Evolutionary conservation across 371 early-diverging fungal species (phyloP).

Genomic region (Rhizopus delemar): DNA sequence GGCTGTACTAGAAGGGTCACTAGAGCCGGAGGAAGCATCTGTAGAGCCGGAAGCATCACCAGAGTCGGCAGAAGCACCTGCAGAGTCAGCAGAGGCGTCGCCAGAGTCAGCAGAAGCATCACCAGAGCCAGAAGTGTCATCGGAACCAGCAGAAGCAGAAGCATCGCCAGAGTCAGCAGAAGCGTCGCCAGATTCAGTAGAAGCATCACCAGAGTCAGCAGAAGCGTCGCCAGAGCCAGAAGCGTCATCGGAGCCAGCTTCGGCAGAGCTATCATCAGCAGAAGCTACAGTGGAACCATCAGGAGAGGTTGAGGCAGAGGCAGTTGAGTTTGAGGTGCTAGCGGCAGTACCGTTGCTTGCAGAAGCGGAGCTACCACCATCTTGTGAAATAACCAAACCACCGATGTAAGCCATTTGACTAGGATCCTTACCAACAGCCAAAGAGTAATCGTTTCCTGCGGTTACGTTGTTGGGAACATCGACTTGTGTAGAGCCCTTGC

Average conservation of each 20-base stretch:
- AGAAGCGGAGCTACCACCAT: conserved; percentile 11
- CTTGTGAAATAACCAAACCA: conserved; percentile 26
- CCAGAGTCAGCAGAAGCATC: conserved; percentile 11
- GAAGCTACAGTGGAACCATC: conserved; percentile 16
- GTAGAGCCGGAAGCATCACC: no score
- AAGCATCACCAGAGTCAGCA: conserved; percentile 12
- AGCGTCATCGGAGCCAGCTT: conserved; percentile 17
- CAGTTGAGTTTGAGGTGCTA: not conserved
- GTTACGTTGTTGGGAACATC: conserved; percentile 42
- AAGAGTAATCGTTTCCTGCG: conserved; percentile 39
- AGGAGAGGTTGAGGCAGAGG: conserved; percentile 23
- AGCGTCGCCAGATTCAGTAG: not conserved
- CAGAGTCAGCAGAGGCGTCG: conserved; percentile 18
- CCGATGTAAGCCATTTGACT: conserved; percentile 46
- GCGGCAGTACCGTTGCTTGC: not conserved
- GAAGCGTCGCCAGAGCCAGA: conserved; percentile 19
- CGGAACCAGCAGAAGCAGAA: conserved; percentile 21
- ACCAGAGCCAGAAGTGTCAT: conserved; percentile 9
- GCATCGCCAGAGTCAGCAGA: conserved; percentile 22
- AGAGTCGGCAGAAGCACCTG: conserved; percentile 23
- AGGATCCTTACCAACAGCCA: conserved; percentile 38
- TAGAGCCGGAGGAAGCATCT: conserved; percentile 17
- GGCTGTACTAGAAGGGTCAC: conserved; percentile 7
- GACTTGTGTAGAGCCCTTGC: conserved; percentile 37
- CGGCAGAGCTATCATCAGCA: conserved; percentile 4